Evolutionary conservation across 2,329 filamentous ascomycete genomes (phyloP), one percentile per base, ranked within the genome.

Genomic region (Aspergillus glaucus): DNA sequence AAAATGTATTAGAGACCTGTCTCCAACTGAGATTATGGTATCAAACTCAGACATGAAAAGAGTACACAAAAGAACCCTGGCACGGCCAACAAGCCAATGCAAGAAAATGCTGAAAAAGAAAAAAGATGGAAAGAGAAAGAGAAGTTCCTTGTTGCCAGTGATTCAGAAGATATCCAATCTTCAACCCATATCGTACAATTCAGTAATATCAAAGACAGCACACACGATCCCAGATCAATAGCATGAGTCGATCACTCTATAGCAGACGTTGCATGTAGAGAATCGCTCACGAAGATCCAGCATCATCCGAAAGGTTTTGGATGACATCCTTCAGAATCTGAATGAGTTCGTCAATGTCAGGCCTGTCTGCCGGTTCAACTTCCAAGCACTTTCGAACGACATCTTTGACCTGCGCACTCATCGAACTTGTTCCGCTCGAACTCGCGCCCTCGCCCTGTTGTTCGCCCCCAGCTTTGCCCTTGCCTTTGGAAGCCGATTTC

Each of bases 281-380:
- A 30, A 30, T 30, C 10, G 26, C 10, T 30, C 10, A 30, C 26
- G 37, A 19, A 40, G 15, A 15, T 10, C 10, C 61, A 42, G 69
- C 80, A 62, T 86, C 84, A 48, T 85, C 81, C 0, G 86, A 84
- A 55, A 89, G 65, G 48, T 78, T 74, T 30, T 79, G 77, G 60
- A 95, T 79, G 17, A 88, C 86, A 14, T 75, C 74, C 67, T 91
- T 81, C n/a, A 95, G 84, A 66, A 93, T 79, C 41, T 74, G 71
- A 57, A 94, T 93, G 67, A 96, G 72, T 70, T 93, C 85, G 59
- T 89, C 82, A 51, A 95, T 85, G 69, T 94, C 87, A 14, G 93
- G 93, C 55, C 93, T 76, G 66, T 97, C 92, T 3, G 79, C 80
- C 0, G 92, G 87, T 73, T 98, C 93, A 24, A 97, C 87, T 59